Conservation (phyloP, 2,329 filamentous ascomycete species). For the Aspergillus sp. region DNA sequence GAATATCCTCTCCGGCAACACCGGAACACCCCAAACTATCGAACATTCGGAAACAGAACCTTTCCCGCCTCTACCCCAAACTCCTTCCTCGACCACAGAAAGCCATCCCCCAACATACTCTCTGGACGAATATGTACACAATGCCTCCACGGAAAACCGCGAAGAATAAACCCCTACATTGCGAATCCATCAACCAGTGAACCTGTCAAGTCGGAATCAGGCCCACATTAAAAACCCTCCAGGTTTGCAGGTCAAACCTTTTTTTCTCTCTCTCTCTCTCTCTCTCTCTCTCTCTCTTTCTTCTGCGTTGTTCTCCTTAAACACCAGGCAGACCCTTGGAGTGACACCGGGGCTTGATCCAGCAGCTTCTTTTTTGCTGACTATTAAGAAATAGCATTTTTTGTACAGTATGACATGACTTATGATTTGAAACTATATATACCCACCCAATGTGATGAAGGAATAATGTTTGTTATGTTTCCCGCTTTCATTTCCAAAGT, state of each 20-base stretch:
- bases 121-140: background rate
- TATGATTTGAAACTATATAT: constrained; percentile 15
- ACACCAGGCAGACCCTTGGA: no score
- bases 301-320: no score
- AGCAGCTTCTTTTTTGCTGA: background rate
- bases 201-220: background rate
- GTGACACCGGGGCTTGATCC: background rate
- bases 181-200: background rate
- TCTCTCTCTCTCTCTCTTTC: background rate
- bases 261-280: background rate
- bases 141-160: background rate
- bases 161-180: background rate
- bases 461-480: background rate
- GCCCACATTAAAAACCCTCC: background rate
- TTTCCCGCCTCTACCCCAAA: constrained; percentile 33
- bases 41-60: constrained; percentile 29
- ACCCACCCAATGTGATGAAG: constrained; percentile 2
- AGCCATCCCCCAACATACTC: background rate
- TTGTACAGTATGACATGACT: constrained; percentile 17
- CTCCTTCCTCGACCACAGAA: constrained; percentile 12
- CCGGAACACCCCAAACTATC: constrained; percentile 11
- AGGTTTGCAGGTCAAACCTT: constrained; percentile 5
- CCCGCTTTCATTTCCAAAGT: background rate
- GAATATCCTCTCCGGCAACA: constrained; percentile 2
- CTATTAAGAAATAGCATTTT: background rate